phyloP scores from a whole-genome alignment of 495 filamentous ascomycete genomes.

The Penicillium lagena region DNA sequence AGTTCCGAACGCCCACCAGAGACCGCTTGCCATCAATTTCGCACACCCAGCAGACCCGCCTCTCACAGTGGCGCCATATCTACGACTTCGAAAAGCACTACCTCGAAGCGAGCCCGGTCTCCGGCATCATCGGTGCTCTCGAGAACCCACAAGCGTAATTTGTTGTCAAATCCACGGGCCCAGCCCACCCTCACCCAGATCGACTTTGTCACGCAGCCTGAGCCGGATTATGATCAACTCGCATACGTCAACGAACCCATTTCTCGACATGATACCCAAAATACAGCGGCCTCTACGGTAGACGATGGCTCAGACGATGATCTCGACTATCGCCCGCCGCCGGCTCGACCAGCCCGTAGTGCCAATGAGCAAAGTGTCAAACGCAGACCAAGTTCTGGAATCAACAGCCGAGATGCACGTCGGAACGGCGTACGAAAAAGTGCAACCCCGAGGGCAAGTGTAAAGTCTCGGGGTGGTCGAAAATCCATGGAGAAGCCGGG shows the following conservation, averaged over 20 bases:
- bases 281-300: conserved; percentile 18
- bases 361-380: conserved; percentile 10
- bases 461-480: conserved; percentile 11
- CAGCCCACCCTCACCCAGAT: conserved; percentile 42
- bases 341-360: conserved; percentile 6
- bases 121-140: conserved; percentile 17
- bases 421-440: conserved; percentile 7
- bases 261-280: background rate
- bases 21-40: conserved; percentile 12
- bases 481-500: conserved; percentile 16
- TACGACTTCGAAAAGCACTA: conserved; percentile 13
- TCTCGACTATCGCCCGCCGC: conserved; percentile 14
- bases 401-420: background rate
- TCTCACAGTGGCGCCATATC: conserved; percentile 7
- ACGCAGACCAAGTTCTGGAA: conserved; percentile 1
- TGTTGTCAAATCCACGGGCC: conserved; percentile 10
- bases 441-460: conserved; percentile 14
- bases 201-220: conserved; percentile 28
- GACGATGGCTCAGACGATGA: conserved; percentile 22
- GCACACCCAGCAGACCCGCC: conserved; percentile 20
- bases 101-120: conserved; percentile 11
- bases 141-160: conserved; percentile 14
- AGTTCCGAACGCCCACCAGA: conserved; percentile 11
- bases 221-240: conserved; percentile 23
- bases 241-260: conserved; percentile 21